Conservation (phyloP, 768 basidiomycete species). For the Lactifluus volemus region DNA sequence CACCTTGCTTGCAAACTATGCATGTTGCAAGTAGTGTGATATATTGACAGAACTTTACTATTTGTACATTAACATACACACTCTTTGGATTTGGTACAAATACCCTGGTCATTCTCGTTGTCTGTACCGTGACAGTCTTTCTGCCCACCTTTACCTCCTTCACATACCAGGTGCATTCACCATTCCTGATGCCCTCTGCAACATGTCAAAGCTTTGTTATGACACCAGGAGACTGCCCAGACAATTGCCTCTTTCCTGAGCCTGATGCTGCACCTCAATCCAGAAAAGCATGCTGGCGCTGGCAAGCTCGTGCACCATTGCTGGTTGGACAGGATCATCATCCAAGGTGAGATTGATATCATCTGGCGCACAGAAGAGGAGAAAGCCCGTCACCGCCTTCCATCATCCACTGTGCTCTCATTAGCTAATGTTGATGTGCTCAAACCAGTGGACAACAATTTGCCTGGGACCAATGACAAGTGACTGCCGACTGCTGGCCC, state of each 20-base stretch:
- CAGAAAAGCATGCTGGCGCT: conserved; percentile 84
- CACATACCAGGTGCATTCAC: no score
- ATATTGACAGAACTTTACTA: no score
- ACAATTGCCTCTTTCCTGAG: conserved; percentile 70
- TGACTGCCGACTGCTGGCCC: conserved; percentile 1
- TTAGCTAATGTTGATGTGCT: conserved; percentile 44
- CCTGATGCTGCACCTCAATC: conserved; percentile 85
- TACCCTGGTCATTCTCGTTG: no score
- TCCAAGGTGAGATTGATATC: conserved; percentile 87
- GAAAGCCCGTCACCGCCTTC: conserved; percentile 30
- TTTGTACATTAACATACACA: no score
- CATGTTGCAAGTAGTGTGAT: no score
- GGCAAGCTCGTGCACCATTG: conserved; percentile 76
- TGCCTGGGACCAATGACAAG: conserved; percentile 16
- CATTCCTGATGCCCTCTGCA: no score
- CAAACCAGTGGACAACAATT: conserved; percentile 68
- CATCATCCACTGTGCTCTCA: conserved; percentile 14
- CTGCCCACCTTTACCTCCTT: no score
- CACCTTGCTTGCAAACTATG: no score
- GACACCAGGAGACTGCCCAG: conserved; percentile 72
- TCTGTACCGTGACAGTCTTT: no score
- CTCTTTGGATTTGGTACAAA: no score
- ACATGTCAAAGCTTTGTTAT: no score
- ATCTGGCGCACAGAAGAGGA: conserved; percentile 54
- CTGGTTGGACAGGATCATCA: conserved; percentile 79